Base-by-base conservation (phyloP, 169 alveolate genomes). In the Plasmodium knowlesi region DNA sequence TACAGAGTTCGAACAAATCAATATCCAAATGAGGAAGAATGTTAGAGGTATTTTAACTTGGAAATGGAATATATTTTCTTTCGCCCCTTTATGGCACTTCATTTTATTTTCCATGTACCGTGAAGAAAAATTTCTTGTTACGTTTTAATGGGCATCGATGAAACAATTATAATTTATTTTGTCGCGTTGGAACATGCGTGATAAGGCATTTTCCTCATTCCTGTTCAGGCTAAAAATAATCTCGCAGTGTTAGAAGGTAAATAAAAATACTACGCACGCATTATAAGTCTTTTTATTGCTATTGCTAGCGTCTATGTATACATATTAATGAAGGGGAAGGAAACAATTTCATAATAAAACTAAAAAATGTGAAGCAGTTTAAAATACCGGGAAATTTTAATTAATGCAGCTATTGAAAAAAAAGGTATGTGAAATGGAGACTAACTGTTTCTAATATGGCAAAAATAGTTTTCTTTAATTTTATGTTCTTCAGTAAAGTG, bases 41-140 rank as follows among this genome's bases (percentile, higher is more conserved):
- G 30, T 37, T 32, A 76, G 22, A 32, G 32, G 14, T 28, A 76
- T 76, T 32, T 30, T 74, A n/a, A 30, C 53, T 32, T 76, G 50
- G 28, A 76, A 22, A 25, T 8, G 46, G 83, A 76, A 30, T 28
- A 32, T 76, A 50, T 76, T 76, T 32, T 76, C 83, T 32, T 32
- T 76, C 32, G 41, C 32, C 28, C 83, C 50, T 76, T 76, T 76
- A 32, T 76, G 53, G 53, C 83, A 76, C 28, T 76, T 76, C 83
- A 76, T 76, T 76, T 76, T 25, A 76, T 22, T 76, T 9, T 76
- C 83, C 67, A 32, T 32, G 25, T 76, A 76, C 50, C 70, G 70
- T 32, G 83, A 76, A 25, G 28, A 22, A 25, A 76, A 28, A 5
- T 76, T 32, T 76, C 54, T 76, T 8, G 32, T 76, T 76, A 32